phyloP scores from a whole-genome alignment of 768 basidiomycete genomes.

The Termitomyces sp. region DNA sequence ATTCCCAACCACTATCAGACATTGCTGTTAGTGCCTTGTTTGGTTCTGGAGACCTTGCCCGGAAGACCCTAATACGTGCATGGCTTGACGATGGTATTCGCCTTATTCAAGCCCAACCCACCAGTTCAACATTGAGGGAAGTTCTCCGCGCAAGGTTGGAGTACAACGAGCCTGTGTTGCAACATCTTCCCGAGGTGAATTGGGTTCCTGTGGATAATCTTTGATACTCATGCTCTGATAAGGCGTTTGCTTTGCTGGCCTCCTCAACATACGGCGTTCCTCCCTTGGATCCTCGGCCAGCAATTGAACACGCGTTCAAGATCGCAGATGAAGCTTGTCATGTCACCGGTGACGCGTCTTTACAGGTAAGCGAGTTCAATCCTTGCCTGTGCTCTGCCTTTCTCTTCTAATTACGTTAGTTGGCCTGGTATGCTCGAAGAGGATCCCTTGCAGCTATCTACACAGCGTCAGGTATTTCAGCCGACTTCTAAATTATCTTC shows the following conservation, averaged over 20 bases:
- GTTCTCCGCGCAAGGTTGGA: conserved; percentile 54
- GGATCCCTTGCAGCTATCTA: conserved; percentile 67
- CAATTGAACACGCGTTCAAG: conserved; percentile 52
- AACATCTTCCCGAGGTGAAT: conserved; percentile 64
- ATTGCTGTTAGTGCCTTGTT: conserved; percentile 70
- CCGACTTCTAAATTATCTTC: background rate
- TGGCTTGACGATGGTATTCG: conserved; percentile 69
- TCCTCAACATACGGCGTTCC: conserved; percentile 46
- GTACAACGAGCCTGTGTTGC: conserved; percentile 66
- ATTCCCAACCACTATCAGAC: conserved; percentile 63
- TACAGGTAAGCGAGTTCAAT: conserved; percentile 44
- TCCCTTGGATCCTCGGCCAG: conserved; percentile 58
- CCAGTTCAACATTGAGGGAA: conserved; percentile 37
- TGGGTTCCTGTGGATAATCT: background rate
- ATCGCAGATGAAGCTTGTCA: conserved; percentile 74
- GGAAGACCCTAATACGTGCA: conserved; percentile 59
- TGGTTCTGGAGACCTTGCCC: conserved; percentile 64
- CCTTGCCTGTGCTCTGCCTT: background rate
- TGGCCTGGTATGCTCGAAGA: conserved; percentile 70
- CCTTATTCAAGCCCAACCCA: conserved; percentile 38
- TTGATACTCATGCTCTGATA: background rate
- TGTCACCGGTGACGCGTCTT: conserved; percentile 46
- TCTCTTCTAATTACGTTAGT: conserved; percentile 31
- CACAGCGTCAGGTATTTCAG: conserved; percentile 56
- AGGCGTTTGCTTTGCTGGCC: conserved; percentile 74